These are phyloP conservation scores for Candida golubevii DNA, from an alignment of 805 yeast species.

Conservation along the genomic window DNA sequence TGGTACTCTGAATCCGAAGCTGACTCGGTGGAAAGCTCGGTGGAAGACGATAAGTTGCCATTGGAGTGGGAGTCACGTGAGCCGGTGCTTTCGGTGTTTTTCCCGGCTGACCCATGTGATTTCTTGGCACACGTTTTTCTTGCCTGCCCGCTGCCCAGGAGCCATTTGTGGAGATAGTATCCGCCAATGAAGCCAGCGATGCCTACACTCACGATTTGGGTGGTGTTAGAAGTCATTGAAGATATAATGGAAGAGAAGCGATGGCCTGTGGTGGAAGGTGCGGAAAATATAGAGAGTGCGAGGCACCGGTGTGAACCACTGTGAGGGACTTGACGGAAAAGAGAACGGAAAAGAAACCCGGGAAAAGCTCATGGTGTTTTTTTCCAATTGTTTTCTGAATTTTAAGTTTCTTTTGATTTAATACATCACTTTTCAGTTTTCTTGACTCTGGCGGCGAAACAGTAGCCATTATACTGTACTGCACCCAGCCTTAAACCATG, in stretches of 20 bases:
- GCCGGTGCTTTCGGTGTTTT: neutral
- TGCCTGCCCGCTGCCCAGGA: neutral
- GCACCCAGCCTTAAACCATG: too few relatives aligned
- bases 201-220: slow-evolving; percentile 31
- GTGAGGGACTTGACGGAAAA: too few relatives aligned
- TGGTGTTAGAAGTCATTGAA: slow-evolving; percentile 6
- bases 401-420: too few relatives aligned
- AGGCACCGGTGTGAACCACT: too few relatives aligned
- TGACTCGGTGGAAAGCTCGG: slow-evolving; percentile 12
- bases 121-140: neutral
- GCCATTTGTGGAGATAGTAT: slow-evolving; percentile 12
- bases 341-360: too few relatives aligned
- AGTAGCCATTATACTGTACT: too few relatives aligned
- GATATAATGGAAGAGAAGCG: neutral
- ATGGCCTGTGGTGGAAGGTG: neutral
- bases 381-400: too few relatives aligned
- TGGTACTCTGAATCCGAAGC: slow-evolving; percentile 7
- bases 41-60: neutral
- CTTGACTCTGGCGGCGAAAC: too few relatives aligned
- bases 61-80: slow-evolving; percentile 4
- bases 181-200: slow-evolving; percentile 37
- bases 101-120: too few relatives aligned
- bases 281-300: too few relatives aligned
- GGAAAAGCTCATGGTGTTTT: too few relatives aligned
- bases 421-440: too few relatives aligned